phyloP scores from a whole-genome alignment of 2,329 filamentous ascomycete species.

The Stemphylium beticola region DNA sequence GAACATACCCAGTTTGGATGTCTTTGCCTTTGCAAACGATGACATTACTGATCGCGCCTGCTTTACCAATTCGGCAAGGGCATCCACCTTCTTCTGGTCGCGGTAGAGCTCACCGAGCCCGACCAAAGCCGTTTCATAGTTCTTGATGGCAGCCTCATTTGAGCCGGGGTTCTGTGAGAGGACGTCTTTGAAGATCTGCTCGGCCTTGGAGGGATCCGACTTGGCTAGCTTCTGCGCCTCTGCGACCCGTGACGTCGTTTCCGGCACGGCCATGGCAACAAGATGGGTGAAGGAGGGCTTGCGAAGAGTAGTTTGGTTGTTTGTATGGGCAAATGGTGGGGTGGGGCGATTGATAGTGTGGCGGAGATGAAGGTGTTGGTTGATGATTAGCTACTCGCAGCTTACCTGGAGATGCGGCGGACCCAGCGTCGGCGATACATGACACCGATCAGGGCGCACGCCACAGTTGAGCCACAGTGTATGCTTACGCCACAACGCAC shows the following conservation, averaged over 20 bases:
- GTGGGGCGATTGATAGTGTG: slow-evolving; percentile 10
- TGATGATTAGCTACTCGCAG: slow-evolving; percentile 22
- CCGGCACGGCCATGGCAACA: slow-evolving; percentile 46
- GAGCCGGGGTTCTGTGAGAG: slow-evolving; percentile 83
- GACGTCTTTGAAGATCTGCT: slow-evolving; percentile 87
- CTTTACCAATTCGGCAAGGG: slow-evolving; percentile 87
- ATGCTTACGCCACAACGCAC: slow-evolving; percentile 2
- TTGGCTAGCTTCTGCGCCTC: slow-evolving; percentile 87
- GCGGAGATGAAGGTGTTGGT: slow-evolving; percentile 15
- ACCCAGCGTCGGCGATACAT: slow-evolving; percentile 13
- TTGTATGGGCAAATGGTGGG: neutral
- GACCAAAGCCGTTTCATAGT: slow-evolving; percentile 89
- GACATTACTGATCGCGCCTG: slow-evolving; percentile 90
- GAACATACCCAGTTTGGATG: slow-evolving; percentile 86
- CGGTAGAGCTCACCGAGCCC: slow-evolving; percentile 91
- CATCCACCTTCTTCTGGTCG: slow-evolving; percentile 80
- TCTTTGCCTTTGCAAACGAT: slow-evolving; percentile 98
- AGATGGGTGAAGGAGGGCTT: slow-evolving; percentile 1
- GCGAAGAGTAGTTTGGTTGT: neutral
- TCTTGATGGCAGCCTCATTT: slow-evolving; percentile 83
- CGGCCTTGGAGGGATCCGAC: slow-evolving; percentile 81
- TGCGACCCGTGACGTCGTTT: slow-evolving; percentile 72
- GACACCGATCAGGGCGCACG: slow-evolving; percentile 5
- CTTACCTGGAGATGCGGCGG: slow-evolving; percentile 18
- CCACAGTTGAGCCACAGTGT: neutral